Base-by-base conservation (phyloP, 106 monocot genomes). In the Xerophyta viscosa region DNA sequence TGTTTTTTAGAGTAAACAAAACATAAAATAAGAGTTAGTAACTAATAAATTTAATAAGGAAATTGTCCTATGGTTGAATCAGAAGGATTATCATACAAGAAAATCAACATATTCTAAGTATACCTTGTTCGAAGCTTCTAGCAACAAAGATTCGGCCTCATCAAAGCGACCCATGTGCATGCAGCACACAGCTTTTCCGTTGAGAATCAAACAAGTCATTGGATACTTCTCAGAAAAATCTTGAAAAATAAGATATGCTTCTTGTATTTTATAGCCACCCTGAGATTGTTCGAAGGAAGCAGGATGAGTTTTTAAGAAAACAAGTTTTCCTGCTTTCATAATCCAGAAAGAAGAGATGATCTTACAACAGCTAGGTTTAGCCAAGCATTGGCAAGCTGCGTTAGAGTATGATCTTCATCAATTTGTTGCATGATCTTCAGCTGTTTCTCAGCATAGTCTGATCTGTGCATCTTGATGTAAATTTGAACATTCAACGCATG, bases 91-190 rank as follows among this genome's bases (percentile, higher is more conserved):
- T n/a, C n/a, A n/a, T 19, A 46, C 13, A 17, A 3, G 23, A 63
- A 14, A 21, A 31, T 20, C 11, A 20, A 33, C 3, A 21, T 33
- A 36, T 37, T 19, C 4, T 5, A 17, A 1, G 22, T 20, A 54
- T 62, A 75, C 96, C 74, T 89, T 98, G 74, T 86, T 90, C 29
- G 89, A 47, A 28, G 96, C 89, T 66, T 98, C 96, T 58, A 98
- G 75, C 26, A 98, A 67, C 12, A 98, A 53, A 27, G 76, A 56
- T 65, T 98, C 96, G 46, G 96, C 96, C 63, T 98, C 96, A 66
- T 90, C 96, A 98, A 98, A 98, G 23, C 71, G 67, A 2, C 82
- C 89, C 96, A 89, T 89, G 56, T 85, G 96, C 96, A 98, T 89
- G 59, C 85, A 98, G 39, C 96, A 89, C 36, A 98, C 82, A 55